Evolutionary conservation across 331 rosid species (phyloP).

Genomic region (Dryas integrifolia): DNA sequence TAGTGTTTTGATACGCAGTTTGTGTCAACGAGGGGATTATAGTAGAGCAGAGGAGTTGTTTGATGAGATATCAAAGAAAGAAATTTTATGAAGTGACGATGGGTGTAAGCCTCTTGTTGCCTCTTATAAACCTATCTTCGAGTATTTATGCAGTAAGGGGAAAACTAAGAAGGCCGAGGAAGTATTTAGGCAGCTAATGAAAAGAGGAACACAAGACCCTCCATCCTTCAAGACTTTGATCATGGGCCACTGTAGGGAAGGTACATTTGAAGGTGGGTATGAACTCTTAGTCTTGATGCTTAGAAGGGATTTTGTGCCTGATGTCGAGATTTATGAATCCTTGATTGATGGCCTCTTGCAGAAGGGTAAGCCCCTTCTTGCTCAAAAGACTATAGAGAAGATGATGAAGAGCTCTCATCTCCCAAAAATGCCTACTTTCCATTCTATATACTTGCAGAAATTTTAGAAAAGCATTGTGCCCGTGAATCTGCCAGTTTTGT

Average conservation of each 20-base stretch:
- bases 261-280: conserved; percentile 56
- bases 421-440: conserved; percentile 56
- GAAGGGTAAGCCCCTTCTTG: conserved; percentile 60
- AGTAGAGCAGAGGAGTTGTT: conserved; percentile 54
- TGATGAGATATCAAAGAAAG: conserved; percentile 53
- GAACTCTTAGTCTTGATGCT: conserved; percentile 65
- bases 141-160: conserved; percentile 60
- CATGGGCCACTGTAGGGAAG: conserved; percentile 80
- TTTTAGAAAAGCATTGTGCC: conserved; percentile 51
- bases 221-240: conserved; percentile 57
- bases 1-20: conserved; percentile 52
- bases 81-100: conserved; percentile 41
- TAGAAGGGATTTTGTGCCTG: conserved; percentile 68
- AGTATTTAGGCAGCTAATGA: conserved; percentile 75
- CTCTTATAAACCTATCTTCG: conserved; percentile 58
- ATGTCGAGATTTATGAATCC: conserved; percentile 50
- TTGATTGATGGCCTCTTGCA: conserved; percentile 60
- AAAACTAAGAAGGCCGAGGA: conserved; percentile 64
- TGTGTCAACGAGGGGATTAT: conserved; percentile 53
- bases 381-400: conserved; percentile 61
- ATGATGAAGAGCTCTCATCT: conserved; percentile 70
- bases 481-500: conserved; percentile 52
- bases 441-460: conserved; percentile 52
- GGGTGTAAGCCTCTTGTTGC: conserved; percentile 78
- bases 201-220: conserved; percentile 78